phyloP scores from a whole-genome alignment of 805 yeast species.

The Candida krabiensis region DNA sequence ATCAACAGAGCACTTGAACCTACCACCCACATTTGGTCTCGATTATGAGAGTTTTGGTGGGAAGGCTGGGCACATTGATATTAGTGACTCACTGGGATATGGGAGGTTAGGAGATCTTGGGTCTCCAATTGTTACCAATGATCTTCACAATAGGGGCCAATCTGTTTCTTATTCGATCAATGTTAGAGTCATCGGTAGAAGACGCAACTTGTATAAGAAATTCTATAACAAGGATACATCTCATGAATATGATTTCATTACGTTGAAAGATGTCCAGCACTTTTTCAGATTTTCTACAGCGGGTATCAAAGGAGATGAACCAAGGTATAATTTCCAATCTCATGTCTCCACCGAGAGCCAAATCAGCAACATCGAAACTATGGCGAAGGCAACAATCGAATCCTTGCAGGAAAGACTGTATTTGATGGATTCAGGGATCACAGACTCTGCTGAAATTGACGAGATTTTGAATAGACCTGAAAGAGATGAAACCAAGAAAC shows the following conservation, averaged over 20 bases:
- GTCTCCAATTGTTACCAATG: constrained; percentile 52
- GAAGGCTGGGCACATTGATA: constrained; percentile 22
- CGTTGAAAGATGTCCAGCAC: constrained; percentile 19
- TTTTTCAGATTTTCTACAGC: constrained; percentile 23
- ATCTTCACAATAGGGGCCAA: constrained; percentile 39
- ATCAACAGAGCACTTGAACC: constrained; percentile 31
- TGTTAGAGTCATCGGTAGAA: constrained; percentile 53
- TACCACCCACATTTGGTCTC: constrained; percentile 44
- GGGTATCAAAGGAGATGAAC: not conserved
- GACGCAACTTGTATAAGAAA: constrained; percentile 28
- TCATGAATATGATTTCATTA: constrained; percentile 25
- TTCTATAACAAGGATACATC: constrained; percentile 17
- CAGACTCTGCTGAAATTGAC: constrained; percentile 4
- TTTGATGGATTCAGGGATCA: constrained; percentile 13
- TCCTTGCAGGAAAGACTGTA: constrained; percentile 9
- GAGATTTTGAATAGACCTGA: not conserved
- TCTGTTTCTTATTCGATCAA: constrained; percentile 53
- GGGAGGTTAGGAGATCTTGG: constrained; percentile 52
- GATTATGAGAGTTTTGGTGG: constrained; percentile 29
- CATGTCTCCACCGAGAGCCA: constrained; percentile 12
- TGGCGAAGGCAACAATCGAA: constrained; percentile 2
- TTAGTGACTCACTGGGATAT: constrained; percentile 48
- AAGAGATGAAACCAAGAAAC: not conserved
- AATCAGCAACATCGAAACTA: constrained; percentile 9
- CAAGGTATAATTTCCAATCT: constrained; percentile 8